Evolutionary conservation across 1,284 basidiomycete species (phyloP).

Genomic region (Sanghuangporus sanghuang): DNA sequence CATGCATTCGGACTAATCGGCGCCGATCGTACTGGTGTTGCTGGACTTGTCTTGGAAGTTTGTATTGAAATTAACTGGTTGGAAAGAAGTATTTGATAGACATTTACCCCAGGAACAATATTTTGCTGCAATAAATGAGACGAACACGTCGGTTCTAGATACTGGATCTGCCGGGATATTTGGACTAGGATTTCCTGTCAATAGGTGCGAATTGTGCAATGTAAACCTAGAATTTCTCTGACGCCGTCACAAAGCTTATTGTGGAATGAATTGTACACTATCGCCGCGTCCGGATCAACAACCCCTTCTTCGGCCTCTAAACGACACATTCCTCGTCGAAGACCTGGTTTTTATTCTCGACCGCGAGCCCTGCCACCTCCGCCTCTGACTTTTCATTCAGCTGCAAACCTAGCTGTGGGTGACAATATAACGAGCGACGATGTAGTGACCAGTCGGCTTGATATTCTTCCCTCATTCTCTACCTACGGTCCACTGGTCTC

Average conservation of each 20-base stretch:
- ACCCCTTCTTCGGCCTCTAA: not conserved
- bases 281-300: not conserved
- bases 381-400: not conserved
- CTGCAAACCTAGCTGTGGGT: not conserved
- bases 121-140: conserved; percentile 50
- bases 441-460: not conserved
- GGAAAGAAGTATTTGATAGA: not conserved
- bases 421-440: not conserved
- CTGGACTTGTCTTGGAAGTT: conserved; percentile 33
- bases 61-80: not conserved
- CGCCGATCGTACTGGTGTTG: conserved; percentile 38
- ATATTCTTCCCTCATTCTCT: conserved; percentile 19
- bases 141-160: conserved; percentile 42
- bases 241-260: not conserved
- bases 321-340: not conserved
- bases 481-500: conserved; percentile 20
- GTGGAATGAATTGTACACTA: conserved; percentile 11
- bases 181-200: conserved; percentile 54
- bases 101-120: conserved; percentile 31
- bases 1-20: conserved; percentile 47
- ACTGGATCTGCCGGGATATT: conserved; percentile 46
- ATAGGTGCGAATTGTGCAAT: conserved; percentile 32
- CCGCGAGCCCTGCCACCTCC: not conserved
- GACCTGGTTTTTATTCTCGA: not conserved
- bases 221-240: not conserved